Conservation (phyloP, 371 early-diverging fungal genomes). For the Mortierella sp. region DNA sequence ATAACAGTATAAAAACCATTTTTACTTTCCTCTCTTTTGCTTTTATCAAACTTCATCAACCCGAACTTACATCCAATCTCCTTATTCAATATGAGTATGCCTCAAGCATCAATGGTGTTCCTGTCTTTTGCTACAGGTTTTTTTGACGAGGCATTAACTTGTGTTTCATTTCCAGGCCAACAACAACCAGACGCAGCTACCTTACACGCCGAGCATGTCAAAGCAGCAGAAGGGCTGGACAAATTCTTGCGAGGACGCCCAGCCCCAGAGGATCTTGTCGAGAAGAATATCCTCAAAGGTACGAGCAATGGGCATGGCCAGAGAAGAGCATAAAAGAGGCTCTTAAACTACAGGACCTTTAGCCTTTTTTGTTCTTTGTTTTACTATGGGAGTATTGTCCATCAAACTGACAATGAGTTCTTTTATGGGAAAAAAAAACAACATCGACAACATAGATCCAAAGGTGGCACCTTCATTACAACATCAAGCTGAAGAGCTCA, state of each 20-base stretch:
- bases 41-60: neutral
- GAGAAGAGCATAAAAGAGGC: neutral
- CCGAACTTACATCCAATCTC: neutral
- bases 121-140: too few species aligned
- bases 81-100: neutral
- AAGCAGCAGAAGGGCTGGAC: constrained; percentile 55
- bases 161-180: neutral
- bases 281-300: constrained; percentile 79
- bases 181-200: neutral
- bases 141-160: neutral
- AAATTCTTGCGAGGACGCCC: constrained; percentile 71
- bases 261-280: constrained; percentile 76
- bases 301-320: constrained; percentile 1
- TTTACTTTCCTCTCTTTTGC: neutral
- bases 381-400: neutral
- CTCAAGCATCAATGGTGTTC: neutral
- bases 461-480: constrained; percentile 23
- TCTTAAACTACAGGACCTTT: neutral
- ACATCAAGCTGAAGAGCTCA: neutral
- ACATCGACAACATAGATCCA: constrained; percentile 5
- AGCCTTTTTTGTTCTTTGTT: neutral
- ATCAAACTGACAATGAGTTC: neutral
- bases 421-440: too few species aligned
- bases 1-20: neutral
- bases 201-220: constrained; percentile 20